Evolutionary conservation across 192 early-diverging fungal species (phyloP).

Genomic region (Backusella circina): DNA sequence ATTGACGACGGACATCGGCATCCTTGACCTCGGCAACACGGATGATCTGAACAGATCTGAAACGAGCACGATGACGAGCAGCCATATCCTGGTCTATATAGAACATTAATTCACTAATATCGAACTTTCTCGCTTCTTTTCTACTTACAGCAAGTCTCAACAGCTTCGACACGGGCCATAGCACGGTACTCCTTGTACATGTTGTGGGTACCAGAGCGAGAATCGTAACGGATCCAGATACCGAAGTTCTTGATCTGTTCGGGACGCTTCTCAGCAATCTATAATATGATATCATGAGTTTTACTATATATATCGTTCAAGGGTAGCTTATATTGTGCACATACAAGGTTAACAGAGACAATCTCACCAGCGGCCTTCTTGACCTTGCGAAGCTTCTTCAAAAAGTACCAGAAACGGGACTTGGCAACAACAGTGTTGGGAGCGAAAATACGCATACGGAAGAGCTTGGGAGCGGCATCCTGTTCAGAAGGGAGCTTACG

Average conservation of each 20-base stretch:
- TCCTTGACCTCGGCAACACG: conserved; percentile 90
- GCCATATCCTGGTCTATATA: conserved; percentile 90
- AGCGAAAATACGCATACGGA: conserved; percentile 98
- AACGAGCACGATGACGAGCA: conserved; percentile 96
- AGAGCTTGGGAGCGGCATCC: conserved; percentile 91
- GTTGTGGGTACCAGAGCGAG: conserved; percentile 99
- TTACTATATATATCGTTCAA: no score
- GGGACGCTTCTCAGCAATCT: conserved; percentile 92
- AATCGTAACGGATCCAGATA: conserved; percentile 99
- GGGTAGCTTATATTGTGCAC: no score
- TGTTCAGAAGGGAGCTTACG: conserved; percentile 90
- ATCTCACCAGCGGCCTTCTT: conserved; percentile 99
- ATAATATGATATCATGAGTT: no score
- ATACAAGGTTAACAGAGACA: conserved; percentile 88
- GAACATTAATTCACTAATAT: no score
- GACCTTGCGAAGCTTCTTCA: conserved; percentile 98
- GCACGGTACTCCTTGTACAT: conserved; percentile 99
- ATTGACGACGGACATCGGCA: conserved; percentile 90
- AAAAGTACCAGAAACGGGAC: conserved; percentile 99
- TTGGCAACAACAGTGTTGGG: conserved; percentile 98
- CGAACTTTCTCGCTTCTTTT: neutral
- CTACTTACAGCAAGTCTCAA: conserved; percentile 54
- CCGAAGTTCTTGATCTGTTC: conserved; percentile 95
- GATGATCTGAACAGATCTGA: conserved; percentile 98
- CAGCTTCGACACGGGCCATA: conserved; percentile 78